Evolutionary conservation across 306 rosid species (phyloP).

Genomic region (Luffa acutangula): DNA sequence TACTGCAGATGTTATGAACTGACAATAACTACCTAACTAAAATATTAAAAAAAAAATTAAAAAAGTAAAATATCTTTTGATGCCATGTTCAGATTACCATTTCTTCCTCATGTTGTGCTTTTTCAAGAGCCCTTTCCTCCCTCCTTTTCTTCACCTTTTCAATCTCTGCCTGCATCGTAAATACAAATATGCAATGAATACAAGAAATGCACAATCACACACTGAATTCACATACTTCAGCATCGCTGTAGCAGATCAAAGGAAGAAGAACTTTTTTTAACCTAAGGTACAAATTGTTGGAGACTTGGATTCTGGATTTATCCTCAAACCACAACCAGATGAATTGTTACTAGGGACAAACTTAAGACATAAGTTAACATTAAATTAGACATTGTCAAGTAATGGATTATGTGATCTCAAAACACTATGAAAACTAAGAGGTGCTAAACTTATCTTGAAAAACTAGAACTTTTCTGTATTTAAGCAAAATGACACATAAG

Average conservation of each 20-base stretch:
- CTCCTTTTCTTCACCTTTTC: constrained; percentile 97
- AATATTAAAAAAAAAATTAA: not conserved
- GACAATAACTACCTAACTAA: not conserved
- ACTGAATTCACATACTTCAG: not conserved
- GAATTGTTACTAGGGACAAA: not conserved
- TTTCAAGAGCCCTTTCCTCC: constrained; percentile 96
- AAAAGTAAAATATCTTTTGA: not conserved
- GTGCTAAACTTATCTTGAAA: not conserved
- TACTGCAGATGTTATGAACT: not conserved
- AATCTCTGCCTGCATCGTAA: constrained; percentile 72
- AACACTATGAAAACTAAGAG: not conserved
- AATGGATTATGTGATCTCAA: not conserved
- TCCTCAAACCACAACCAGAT: not conserved
- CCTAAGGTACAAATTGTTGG: not conserved
- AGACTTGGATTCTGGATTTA: not conserved
- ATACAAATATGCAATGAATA: not conserved
- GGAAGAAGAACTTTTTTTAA: not conserved
- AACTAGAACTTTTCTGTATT: not conserved
- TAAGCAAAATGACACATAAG: not conserved
- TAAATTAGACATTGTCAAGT: not conserved
- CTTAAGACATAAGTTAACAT: not conserved
- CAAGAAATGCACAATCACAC: not conserved
- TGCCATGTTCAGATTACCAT: constrained; percentile 40
- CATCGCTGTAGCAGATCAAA: not conserved
- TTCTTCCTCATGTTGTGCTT: constrained; percentile 94